Evolutionary conservation across 169 alveolate species (phyloP).

Genomic region (Eimeria nieschulzi): DNA sequence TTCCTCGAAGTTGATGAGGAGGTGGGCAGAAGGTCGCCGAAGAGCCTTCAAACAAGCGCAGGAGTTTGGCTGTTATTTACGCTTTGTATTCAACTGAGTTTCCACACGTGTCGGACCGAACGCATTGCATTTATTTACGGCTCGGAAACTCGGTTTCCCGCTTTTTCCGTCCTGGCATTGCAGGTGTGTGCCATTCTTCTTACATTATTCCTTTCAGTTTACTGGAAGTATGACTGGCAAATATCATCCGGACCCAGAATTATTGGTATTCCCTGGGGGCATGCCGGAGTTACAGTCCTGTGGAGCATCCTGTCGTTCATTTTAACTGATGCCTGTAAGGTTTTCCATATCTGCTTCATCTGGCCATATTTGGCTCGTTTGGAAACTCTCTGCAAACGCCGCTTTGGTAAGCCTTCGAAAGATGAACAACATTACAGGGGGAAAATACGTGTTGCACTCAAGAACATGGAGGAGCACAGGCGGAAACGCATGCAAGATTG

Average conservation of each 20-base stretch:
- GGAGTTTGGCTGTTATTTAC: conserved; percentile 73
- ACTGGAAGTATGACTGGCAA: conserved; percentile 70
- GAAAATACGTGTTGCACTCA: conserved; percentile 47
- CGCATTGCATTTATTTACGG: conserved; percentile 27
- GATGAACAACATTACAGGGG: conserved; percentile 56
- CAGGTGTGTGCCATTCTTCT: conserved; percentile 54
- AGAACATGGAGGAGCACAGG: conserved; percentile 57
- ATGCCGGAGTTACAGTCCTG: conserved; percentile 69
- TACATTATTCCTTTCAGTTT: conserved; percentile 61
- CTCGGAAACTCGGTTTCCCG: conserved; percentile 43
- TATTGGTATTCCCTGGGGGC: conserved; percentile 74
- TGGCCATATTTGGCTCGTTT: conserved; percentile 41
- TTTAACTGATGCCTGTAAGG: conserved; percentile 67
- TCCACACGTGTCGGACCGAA: conserved; percentile 70
- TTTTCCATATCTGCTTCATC: background rate
- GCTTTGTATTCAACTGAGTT: conserved; percentile 64
- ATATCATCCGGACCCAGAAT: conserved; percentile 69
- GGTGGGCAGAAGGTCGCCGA: conserved; percentile 3
- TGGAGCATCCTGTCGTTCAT: conserved; percentile 70
- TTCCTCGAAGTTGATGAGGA: conserved; percentile 12
- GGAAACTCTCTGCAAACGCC: background rate
- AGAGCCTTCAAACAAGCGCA: conserved; percentile 65
- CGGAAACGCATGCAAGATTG: conserved; percentile 29
- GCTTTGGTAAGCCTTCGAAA: background rate
- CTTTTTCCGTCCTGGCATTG: conserved; percentile 45